Percentiles rank a stretch among this genome's conserved stretches.
phyloP scores from a whole-genome alignment of 768 basidiomycete genomes.

The Coprinopsis marcescibilis region DNA sequence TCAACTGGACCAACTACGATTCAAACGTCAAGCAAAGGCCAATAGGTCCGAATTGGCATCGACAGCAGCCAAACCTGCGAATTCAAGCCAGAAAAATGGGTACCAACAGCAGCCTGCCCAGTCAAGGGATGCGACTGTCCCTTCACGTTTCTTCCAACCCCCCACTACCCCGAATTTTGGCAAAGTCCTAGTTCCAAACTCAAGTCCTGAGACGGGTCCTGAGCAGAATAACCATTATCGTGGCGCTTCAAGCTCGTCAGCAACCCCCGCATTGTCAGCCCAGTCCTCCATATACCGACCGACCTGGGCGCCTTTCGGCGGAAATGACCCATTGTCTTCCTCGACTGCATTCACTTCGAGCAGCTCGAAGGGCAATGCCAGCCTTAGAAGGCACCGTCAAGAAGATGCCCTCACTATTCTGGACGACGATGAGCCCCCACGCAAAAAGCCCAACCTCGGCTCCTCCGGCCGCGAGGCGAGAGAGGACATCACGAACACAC shows the following conservation, averaged over 20 bases:
- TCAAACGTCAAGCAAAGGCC: conserved; percentile 30
- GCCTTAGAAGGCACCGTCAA: conserved; percentile 1
- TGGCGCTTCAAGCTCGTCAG: background rate
- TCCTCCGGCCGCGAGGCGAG: conserved; percentile 27
- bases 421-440: conserved; percentile 56
- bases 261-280: background rate
- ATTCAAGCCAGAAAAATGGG: conserved; percentile 17
- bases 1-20: conserved; percentile 44
- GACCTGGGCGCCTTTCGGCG: conserved; percentile 30
- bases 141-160: conserved; percentile 53
- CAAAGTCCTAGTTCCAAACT: conserved; percentile 69
- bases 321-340: conserved; percentile 50
- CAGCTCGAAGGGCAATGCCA: background rate
- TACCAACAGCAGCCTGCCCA: conserved; percentile 49
- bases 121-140: conserved; percentile 69
- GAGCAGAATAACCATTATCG: background rate
- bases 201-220: conserved; percentile 42
- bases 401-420: conserved; percentile 27
- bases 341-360: conserved; percentile 51
- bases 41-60: conserved; percentile 21
- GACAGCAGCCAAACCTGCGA: conserved; percentile 19
- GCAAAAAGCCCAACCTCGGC: conserved; percentile 63
- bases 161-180: conserved; percentile 41
- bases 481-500: conserved; percentile 40
- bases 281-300: conserved; percentile 32